Percentiles rank a stretch among this genome's conserved stretches.
Conservation (phyloP, 2,329 filamentous ascomycete species). For the Endocalyx cinctus region DNA sequence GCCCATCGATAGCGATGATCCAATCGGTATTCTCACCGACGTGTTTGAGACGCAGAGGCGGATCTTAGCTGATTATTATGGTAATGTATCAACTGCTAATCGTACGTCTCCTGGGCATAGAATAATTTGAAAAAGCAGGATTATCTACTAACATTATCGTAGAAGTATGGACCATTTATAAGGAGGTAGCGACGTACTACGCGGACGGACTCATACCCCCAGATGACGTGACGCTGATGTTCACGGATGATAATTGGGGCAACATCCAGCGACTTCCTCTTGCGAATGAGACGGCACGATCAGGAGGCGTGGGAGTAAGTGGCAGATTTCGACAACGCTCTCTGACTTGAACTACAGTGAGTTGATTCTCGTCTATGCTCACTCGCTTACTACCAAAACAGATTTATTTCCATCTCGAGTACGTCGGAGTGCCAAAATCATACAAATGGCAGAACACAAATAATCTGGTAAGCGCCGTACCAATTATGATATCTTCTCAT, state of each 20-base stretch:
- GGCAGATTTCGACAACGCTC: too few relatives aligned
- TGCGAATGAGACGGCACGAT: slow-evolving; percentile 52
- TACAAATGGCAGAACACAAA: slow-evolving; percentile 63
- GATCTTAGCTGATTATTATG: slow-evolving; percentile 49
- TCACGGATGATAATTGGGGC: slow-evolving; percentile 67
- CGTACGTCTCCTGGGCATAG: slow-evolving; percentile 32
- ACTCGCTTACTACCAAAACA: too few relatives aligned
- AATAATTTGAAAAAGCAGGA: background rate
- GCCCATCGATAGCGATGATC: slow-evolving; percentile 14
- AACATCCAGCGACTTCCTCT: slow-evolving; percentile 60
- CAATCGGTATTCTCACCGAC: slow-evolving; percentile 30
- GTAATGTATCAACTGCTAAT: slow-evolving; percentile 34
- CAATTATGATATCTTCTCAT: background rate
- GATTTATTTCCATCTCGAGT: slow-evolving; percentile 56
- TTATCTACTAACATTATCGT: slow-evolving; percentile 10
- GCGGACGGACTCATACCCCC: slow-evolving; percentile 34
- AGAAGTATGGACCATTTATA: slow-evolving; percentile 62
- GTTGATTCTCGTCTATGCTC: too few relatives aligned
- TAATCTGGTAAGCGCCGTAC: slow-evolving; percentile 54
- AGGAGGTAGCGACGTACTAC: slow-evolving; percentile 61
- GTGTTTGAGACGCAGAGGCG: slow-evolving; percentile 51
- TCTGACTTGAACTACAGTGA: too few relatives aligned
- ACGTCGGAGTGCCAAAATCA: slow-evolving; percentile 42
- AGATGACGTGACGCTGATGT: slow-evolving; percentile 63
- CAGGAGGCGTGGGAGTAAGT: slow-evolving; percentile 57